phyloP scores from a whole-genome alignment of 306 rosid species.

The Prunus salicina region DNA sequence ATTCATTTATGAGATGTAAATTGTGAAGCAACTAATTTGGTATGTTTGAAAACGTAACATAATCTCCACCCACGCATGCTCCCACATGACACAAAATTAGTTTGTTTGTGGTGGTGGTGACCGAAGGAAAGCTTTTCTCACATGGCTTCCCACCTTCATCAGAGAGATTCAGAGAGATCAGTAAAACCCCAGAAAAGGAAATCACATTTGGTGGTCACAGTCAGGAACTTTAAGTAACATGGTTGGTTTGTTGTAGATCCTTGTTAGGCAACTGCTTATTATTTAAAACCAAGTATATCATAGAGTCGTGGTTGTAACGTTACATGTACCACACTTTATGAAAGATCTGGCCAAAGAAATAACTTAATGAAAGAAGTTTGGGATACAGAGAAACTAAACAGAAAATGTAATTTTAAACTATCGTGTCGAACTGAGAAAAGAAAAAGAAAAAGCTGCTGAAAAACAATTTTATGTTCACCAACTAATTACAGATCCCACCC shows the following conservation, averaged over 20 bases:
- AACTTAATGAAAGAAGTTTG: no score
- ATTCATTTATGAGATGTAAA: background rate
- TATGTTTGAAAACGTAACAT: constrained; percentile 6
- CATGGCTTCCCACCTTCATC: constrained; percentile 19
- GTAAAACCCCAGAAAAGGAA: background rate
- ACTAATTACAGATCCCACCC: no score
- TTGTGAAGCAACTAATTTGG: background rate
- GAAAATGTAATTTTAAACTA: no score
- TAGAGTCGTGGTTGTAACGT: no score
- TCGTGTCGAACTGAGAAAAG: no score
- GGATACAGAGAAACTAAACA: no score
- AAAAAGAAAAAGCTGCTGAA: no score
- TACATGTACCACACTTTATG: no score
- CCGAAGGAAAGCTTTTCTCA: constrained; percentile 23
- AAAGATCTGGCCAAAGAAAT: no score
- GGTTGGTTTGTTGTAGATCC: background rate
- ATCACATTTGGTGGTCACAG: background rate
- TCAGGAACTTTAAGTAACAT: background rate
- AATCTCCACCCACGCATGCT: constrained; percentile 10
- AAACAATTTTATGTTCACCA: no score
- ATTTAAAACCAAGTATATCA: no score
- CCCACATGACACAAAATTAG: constrained; percentile 17
- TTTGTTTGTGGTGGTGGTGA: constrained; percentile 16
- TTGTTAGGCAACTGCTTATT: background rate
- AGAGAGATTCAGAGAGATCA: background rate